Base-by-base conservation (phyloP, 768 basidiomycete genomes). In the Leccinellum albellum region DNA sequence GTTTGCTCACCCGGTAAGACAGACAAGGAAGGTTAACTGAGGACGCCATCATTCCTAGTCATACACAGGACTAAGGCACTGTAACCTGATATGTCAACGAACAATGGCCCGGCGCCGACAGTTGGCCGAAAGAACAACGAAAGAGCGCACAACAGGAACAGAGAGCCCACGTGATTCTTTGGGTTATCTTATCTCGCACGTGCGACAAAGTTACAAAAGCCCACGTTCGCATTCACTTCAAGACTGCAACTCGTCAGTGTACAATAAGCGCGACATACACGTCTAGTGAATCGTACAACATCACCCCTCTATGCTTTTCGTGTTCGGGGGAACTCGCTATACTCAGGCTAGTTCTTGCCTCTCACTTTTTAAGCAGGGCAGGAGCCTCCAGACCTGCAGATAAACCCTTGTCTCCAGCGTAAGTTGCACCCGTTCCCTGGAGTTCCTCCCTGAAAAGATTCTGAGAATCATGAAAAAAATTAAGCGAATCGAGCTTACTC, bases 391-490 rank as follows among this genome's bases (percentile, higher is more conserved):
- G 71, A 55, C 94, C 94, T 57, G 82, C 83, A 60, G 93, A 89
- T 63, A 96, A 78, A 48, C 92, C 94, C 73, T 82, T 82, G 61
- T 79, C 82, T 53, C 87, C 91, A 50, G 92, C 94, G 68, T 80
- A 97, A 61, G 79, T 79, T 35, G 82, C 82, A 51, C 84, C 84
- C 58, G 78, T 77, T 57, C 75, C 88, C 53, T 65, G 58, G 63
- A 95, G 79, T 75, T 96, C 90, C 72, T 88, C 91, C 80, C 89
- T 91, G 59, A 50, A 57, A 52, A 31, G 4, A 4, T 24, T 12
- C 0, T 71, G n/a, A 52, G 48, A 31, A 62, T 21, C 3, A 26
- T 12, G 13, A 1, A 9, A 42, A 23, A 10, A 40, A 15, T 29
- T 4, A 4, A 3, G 28, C 0, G 50, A 23, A 53, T 51, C 33